These are phyloP conservation scores for Colletotrichum somersetense DNA, from an alignment of 2,329 filamentous ascomycete species.

Conservation along the genomic window DNA sequence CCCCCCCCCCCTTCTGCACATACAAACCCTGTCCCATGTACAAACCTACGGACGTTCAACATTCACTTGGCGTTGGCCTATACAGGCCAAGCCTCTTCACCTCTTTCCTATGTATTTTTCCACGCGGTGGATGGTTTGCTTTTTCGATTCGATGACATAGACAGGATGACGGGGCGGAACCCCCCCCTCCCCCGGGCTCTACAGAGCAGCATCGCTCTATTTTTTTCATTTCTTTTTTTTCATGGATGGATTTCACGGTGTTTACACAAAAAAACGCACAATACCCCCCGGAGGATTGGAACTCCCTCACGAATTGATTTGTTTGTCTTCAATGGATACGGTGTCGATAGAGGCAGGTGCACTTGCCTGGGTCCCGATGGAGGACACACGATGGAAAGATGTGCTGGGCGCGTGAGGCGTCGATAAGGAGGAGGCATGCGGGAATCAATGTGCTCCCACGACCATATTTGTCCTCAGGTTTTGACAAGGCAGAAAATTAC, in stretches of 20 bases:
- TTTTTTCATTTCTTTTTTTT: constrained; percentile 25
- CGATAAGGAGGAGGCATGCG: background rate
- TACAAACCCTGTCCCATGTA: constrained; percentile 27
- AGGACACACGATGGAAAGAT: background rate
- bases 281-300: constrained; percentile 39
- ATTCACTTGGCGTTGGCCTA: constrained; percentile 17
- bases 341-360: constrained; percentile 21
- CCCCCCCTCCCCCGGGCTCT: constrained; percentile 1
- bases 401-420: background rate
- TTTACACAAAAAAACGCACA: constrained; percentile 41
- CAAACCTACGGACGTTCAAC: constrained; percentile 29
- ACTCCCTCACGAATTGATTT: constrained; percentile 38
- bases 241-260: constrained; percentile 34
- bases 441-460: background rate
- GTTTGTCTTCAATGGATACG: constrained; percentile 26
- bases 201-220: constrained; percentile 30
- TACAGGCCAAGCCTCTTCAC: constrained; percentile 11
- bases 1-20: constrained; percentile 35
- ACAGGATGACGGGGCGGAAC: constrained; percentile 19
- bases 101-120: constrained; percentile 30
- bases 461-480: background rate
- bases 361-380: constrained; percentile 5
- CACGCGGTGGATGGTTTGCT: constrained; percentile 1
- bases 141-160: constrained; percentile 31
- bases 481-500: constrained; percentile 7